These are phyloP conservation scores for Heracleum sosnowskyi DNA, from an alignment of 129 eudicot species.

Conservation along the genomic window DNA sequence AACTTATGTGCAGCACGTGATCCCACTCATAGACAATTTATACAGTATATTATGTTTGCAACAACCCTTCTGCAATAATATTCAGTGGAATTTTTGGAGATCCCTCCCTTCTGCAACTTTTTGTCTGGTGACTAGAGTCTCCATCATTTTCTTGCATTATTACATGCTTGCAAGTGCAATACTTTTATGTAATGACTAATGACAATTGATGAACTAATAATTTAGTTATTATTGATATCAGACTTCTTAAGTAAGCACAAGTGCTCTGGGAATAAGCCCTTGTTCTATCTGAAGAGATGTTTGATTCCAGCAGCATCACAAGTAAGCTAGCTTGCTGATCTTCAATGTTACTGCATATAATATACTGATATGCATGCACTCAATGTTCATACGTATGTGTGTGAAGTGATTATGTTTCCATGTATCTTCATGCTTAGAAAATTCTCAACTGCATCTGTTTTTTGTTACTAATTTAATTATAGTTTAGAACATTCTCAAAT, in stretches of 20 bases:
- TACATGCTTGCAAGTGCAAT: background rate
- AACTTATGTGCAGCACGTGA: background rate
- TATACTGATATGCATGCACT: background rate
- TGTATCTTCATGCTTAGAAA: too few species aligned
- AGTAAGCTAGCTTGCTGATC: background rate
- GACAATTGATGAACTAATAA: background rate
- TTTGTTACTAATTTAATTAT: too few species aligned
- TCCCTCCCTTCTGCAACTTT: background rate
- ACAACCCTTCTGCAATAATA: background rate
- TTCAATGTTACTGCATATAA: background rate
- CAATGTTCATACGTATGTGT: too few species aligned
- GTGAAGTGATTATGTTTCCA: too few species aligned
- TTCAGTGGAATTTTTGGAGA: conserved; percentile 3
- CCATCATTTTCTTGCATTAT: background rate
- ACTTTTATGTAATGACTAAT: too few species aligned
- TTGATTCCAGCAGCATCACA: conserved; percentile 2
- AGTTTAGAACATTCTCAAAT: too few species aligned
- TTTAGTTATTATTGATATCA: background rate
- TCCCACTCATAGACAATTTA: too few species aligned
- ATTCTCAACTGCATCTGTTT: too few species aligned
- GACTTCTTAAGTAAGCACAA: background rate
- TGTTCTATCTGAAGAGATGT: background rate
- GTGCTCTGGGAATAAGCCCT: background rate
- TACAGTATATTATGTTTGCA: background rate
- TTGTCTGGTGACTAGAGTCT: background rate